Percentiles rank a stretch among this genome's conserved stretches.
Evolutionary conservation across 106 monocot genomes (phyloP).

Genomic region (Acorus gramineus): DNA sequence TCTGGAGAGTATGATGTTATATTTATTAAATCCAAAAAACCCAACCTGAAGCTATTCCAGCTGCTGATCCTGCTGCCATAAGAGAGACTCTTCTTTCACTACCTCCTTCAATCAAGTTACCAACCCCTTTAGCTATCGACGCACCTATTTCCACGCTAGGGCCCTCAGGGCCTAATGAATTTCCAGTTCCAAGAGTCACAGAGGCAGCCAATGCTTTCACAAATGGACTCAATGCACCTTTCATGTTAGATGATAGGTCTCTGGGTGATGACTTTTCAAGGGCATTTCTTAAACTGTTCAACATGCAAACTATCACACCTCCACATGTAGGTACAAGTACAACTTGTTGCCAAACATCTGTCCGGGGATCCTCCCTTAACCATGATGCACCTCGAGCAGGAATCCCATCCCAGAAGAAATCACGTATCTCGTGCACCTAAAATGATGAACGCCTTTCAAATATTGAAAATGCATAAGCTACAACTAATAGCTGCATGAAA

Average conservation of each 20-base stretch:
- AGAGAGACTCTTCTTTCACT: constrained; percentile 58
- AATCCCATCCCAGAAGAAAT: constrained; percentile 86
- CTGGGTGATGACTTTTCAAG: constrained; percentile 19
- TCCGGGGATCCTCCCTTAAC: constrained; percentile 79
- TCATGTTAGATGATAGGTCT: constrained; percentile 13
- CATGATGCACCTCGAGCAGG: constrained; percentile 75
- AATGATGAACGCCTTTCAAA: neutral
- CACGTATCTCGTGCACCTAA: constrained; percentile 80
- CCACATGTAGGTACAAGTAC: constrained; percentile 64
- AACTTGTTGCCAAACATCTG: constrained; percentile 68
- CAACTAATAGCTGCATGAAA: no score
- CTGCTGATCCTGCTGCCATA: constrained; percentile 89
- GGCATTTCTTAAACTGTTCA: constrained; percentile 46
- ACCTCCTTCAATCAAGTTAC: constrained; percentile 36
- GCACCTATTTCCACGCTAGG: constrained; percentile 92
- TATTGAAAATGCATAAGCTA: neutral
- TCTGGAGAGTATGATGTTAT: no score
- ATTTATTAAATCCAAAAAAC: neutral
- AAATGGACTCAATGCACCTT: constrained; percentile 34
- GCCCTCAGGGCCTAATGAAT: constrained; percentile 89
- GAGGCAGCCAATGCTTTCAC: constrained; percentile 75
- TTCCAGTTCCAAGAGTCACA: constrained; percentile 87
- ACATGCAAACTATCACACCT: constrained; percentile 55
- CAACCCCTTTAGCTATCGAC: constrained; percentile 78
- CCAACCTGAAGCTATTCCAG: constrained; percentile 87